Base-by-base conservation (phyloP, 169 alveolate genomes). In the Eimeria maxima region DNA sequence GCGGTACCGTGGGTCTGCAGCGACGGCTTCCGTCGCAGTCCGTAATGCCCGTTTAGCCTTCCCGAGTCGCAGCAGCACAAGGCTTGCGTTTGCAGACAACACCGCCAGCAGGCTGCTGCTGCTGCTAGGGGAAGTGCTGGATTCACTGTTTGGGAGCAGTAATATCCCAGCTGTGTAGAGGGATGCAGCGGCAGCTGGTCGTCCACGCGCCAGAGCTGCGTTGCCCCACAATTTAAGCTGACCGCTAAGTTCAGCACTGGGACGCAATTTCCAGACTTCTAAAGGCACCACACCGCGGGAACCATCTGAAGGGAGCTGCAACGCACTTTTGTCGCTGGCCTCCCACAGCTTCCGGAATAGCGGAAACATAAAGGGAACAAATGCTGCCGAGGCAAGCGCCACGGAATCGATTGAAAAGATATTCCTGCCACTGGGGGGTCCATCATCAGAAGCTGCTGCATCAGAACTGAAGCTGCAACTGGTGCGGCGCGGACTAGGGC, bases 21-120 rank as follows among this genome's bases (percentile, higher is more conserved):
- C 76, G 57, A 57, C 91, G 45, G 91, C 91, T 27, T 50, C 91
- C n/a, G 91, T 83, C 29, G 91, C 91, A 47, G 91, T 60, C 29
- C 91, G 27, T 33, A 83, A 20, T 7, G 91, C 91, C 16, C 45
- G 50, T 29, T 42, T 50, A 33, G 13, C 33, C 14, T 55, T 73
- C 20, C 76, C 42, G 29, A 83, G 91, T 16, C 57, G 45, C n/a
- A 83, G 73, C 55, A 83, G 55, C 22, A 76, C 91, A 83, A 55
- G 76, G 50, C 74, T 53, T 60, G 73, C 67, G 42, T 83, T 83
- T 16, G 91, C 91, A 14, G 20, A 57, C 91, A 83, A 0, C 38
- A 83, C 91, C 42, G 91, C 91, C 20, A 83, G 50, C 67, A 38
- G 91, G 22, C 38, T 42, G 74, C 22, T 42, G 91, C 22, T 53